Conservation (phyloP, 441 rosid genomes). For the Pelargonium citronellum region DNA sequence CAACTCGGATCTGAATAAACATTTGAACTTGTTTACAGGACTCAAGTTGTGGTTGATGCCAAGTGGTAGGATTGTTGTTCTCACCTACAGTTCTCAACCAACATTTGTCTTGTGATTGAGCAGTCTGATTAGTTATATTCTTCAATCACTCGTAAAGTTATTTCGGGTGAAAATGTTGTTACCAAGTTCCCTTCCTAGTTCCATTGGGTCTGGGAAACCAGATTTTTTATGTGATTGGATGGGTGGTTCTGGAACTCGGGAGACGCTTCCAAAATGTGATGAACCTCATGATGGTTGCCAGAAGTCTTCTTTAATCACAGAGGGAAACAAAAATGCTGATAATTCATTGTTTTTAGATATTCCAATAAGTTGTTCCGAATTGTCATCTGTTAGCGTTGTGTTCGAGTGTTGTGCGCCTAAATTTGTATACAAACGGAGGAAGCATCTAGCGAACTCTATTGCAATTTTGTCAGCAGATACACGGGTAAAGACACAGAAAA, state of each 20-base stretch:
- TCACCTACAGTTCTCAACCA: too few relatives aligned
- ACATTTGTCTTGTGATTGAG: too few relatives aligned
- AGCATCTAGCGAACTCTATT: constrained; percentile 28
- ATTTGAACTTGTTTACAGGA: too few relatives aligned
- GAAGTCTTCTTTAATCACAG: constrained; percentile 30
- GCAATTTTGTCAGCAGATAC: constrained; percentile 25
- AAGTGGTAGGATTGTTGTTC: too few relatives aligned
- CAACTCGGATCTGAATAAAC: too few relatives aligned
- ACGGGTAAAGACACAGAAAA: constrained; percentile 28
- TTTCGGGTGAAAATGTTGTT: constrained; percentile 42
- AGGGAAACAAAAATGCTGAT: constrained; percentile 28
- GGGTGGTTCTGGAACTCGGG: constrained; percentile 31
- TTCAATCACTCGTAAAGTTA: constrained; percentile 14
- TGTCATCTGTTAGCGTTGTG: constrained; percentile 35
- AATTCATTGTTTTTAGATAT: constrained; percentile 27
- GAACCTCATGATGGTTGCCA: constrained; percentile 32
- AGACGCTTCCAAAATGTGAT: constrained; percentile 46
- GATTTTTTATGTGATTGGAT: constrained; percentile 33
- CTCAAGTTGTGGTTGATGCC: too few relatives aligned
- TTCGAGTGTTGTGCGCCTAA: constrained; percentile 30
- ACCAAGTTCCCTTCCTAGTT: constrained; percentile 33
- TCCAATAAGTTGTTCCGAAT: constrained; percentile 30
- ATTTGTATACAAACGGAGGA: constrained; percentile 59
- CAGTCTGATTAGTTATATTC: neutral
- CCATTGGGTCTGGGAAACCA: constrained; percentile 32